These are phyloP conservation scores for Porodaedalea pini DNA, from an alignment of 1,284 basidiomycete genomes.

Conservation along the genomic window DNA sequence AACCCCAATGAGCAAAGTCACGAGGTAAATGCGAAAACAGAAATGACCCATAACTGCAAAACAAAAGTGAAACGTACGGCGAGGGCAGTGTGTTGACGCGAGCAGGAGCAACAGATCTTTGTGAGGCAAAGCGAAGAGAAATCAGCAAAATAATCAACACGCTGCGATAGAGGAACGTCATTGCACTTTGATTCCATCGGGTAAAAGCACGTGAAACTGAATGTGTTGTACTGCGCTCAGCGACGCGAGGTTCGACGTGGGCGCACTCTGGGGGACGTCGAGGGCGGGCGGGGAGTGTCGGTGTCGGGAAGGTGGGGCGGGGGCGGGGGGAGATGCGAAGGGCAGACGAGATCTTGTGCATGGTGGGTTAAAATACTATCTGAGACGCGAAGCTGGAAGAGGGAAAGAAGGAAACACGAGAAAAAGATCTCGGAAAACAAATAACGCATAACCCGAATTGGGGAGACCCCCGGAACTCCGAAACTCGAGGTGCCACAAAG, in stretches of 20 bases:
- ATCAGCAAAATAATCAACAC: not conserved
- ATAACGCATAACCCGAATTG: not conserved
- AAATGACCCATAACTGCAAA: not conserved
- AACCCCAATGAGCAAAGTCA: not conserved
- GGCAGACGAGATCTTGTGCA: slow-evolving; percentile 7
- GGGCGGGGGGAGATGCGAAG: slow-evolving; percentile 10
- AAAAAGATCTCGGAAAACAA: slow-evolving; percentile 4
- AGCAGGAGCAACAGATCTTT: slow-evolving; percentile 9
- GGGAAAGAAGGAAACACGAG: not conserved
- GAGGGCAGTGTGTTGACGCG: slow-evolving; percentile 11
- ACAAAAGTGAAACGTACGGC: slow-evolving; percentile 5
- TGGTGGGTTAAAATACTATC: slow-evolving; percentile 11
- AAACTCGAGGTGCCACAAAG: not conserved
- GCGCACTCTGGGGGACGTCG: not conserved
- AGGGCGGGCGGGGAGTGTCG: not conserved
- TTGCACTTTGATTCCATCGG: slow-evolving; percentile 12
- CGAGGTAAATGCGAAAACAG: not conserved
- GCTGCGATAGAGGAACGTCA: not conserved
- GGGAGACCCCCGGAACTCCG: not conserved
- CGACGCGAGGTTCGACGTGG: not conserved
- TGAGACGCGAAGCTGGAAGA: slow-evolving; percentile 1
- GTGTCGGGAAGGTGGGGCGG: slow-evolving; percentile 10
- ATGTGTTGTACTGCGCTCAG: not conserved
- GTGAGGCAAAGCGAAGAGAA: not conserved
- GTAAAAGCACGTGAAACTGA: not conserved